Percentiles rank a stretch among this genome's conserved stretches.
Conservation (phyloP, 768 basidiomycete genomes). For the Lactarius psammicola region DNA sequence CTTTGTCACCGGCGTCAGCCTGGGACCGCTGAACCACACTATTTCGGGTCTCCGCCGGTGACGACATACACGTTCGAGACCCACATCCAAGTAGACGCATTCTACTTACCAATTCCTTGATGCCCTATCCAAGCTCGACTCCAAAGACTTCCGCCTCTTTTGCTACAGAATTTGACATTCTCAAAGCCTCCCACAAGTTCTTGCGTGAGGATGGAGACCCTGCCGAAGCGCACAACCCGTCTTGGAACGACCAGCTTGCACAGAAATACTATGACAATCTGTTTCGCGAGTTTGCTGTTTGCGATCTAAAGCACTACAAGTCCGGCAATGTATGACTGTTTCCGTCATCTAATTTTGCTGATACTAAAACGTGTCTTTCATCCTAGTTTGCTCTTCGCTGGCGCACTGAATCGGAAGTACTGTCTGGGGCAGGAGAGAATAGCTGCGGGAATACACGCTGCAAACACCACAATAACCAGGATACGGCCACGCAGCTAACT, state of each 20-base stretch:
- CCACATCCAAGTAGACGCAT: not conserved
- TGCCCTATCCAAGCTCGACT: not conserved
- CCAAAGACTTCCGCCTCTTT: conserved; percentile 1
- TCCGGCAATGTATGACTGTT: conserved; percentile 68
- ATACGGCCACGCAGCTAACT: conserved; percentile 42
- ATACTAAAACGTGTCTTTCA: not conserved
- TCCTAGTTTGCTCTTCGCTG: conserved; percentile 84
- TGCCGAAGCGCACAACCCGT: conserved; percentile 39
- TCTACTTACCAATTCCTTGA: not conserved
- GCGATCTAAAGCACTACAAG: conserved; percentile 96
- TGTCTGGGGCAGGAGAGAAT: conserved; percentile 79
- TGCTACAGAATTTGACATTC: conserved; percentile 67
- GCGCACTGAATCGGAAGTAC: conserved; percentile 89
- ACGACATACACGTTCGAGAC: conserved; percentile 13
- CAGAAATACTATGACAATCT: conserved; percentile 84
- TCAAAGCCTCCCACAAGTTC: conserved; percentile 70
- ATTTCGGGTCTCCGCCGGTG: not conserved
- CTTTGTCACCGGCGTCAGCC: not conserved
- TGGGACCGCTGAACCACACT: not conserved
- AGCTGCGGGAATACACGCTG: conserved; percentile 92
- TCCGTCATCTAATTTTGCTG: not conserved
- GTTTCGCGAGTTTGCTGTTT: conserved; percentile 89
- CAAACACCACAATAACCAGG: conserved; percentile 43
- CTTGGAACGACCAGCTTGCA: conserved; percentile 87
- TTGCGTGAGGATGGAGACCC: conserved; percentile 51